Conservation (phyloP, 148 eudicot genomes). For the Fagopyrum esculentum region DNA sequence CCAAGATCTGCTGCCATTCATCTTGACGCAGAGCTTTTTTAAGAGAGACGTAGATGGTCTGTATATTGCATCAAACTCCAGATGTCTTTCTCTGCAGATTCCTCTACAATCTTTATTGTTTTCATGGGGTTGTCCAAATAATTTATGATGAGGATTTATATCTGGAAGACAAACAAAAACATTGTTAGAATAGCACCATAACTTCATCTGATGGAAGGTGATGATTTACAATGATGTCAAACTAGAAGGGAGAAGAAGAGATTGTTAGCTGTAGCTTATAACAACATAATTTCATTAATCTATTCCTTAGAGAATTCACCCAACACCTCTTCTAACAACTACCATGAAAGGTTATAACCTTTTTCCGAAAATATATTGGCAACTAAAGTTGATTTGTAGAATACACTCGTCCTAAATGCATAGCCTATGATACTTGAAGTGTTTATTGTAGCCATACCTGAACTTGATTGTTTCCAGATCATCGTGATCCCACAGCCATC, state of each 20-base stretch:
- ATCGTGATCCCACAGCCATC: background rate
- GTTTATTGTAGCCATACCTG: conserved; percentile 45
- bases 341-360: background rate
- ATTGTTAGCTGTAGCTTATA: too few relatives aligned
- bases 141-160: conserved; percentile 83
- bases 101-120: conserved; percentile 69
- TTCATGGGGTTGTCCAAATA: conserved; percentile 91
- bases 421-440: background rate
- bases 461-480: conserved; percentile 31
- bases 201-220: background rate
- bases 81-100: conserved; percentile 78
- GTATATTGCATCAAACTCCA: conserved; percentile 78
- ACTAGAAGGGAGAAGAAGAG: too few relatives aligned
- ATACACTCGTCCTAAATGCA: background rate
- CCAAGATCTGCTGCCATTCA: conserved; percentile 99
- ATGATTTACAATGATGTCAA: background rate
- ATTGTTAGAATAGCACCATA: background rate
- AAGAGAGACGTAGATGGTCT: conserved; percentile 62
- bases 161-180: conserved; percentile 27
- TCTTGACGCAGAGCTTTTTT: conserved; percentile 76
- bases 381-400: background rate
- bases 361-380: background rate
- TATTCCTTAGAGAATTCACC: too few relatives aligned
- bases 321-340: too few relatives aligned
- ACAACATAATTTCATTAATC: too few relatives aligned